These are phyloP conservation scores for Dictyostelium intermedium DNA, from an alignment of 78 protist genomes.

Conservation along the genomic window DNA sequence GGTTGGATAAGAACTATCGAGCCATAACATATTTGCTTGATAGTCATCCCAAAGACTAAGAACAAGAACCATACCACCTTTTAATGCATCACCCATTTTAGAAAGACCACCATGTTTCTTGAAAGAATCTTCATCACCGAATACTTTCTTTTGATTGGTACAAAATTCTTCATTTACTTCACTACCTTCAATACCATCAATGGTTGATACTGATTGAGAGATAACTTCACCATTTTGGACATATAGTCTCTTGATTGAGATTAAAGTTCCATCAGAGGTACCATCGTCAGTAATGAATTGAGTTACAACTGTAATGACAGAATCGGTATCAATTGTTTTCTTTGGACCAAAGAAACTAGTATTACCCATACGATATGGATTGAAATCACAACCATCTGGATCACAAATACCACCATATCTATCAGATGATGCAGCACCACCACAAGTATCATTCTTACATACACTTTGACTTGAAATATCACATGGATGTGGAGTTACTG, in stretches of 20 bases:
- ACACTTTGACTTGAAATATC: neutral
- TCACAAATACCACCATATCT: conserved; percentile 80
- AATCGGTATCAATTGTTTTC: conserved; percentile 58
- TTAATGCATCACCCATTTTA: conserved; percentile 77
- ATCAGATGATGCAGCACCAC: conserved; percentile 42
- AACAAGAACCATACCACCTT: conserved; percentile 85
- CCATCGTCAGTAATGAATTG: conserved; percentile 86
- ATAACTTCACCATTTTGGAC: conserved; percentile 78
- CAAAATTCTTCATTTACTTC: conserved; percentile 73
- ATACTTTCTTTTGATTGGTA: conserved; percentile 21
- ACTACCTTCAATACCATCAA: conserved; percentile 34
- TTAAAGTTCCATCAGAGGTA: conserved; percentile 66
- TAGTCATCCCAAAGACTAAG: conserved; percentile 88
- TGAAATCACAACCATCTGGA: conserved; percentile 86
- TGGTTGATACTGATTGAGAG: neutral
- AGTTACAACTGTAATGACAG: conserved; percentile 82
- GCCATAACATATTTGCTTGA: conserved; percentile 86
- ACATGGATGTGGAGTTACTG: conserved; percentile 86
- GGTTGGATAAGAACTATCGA: conserved; percentile 78
- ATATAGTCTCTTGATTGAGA: conserved; percentile 80
- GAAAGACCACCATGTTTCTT: conserved; percentile 80
- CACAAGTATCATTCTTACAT: conserved; percentile 54
- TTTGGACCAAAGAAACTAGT: conserved; percentile 72
- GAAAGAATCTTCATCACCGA: conserved; percentile 74
- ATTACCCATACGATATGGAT: conserved; percentile 84